These are phyloP conservation scores for Gardenia jasminoides DNA, from an alignment of 257 asterid genomes.

Conservation along the genomic window DNA sequence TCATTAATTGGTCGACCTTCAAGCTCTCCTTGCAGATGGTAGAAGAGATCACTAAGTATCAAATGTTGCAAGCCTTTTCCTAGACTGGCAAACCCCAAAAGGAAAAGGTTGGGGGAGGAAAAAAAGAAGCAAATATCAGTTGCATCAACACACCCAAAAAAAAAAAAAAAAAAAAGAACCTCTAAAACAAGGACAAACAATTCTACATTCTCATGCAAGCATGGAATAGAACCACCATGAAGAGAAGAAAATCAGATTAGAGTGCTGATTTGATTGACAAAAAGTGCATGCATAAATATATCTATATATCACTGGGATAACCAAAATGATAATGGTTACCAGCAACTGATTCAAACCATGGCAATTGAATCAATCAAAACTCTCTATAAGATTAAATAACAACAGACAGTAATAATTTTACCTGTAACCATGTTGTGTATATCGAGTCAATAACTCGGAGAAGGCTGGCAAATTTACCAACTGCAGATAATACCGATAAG, in stretches of 20 bases:
- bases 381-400: conserved; percentile 2
- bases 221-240: background rate
- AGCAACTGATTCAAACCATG: background rate
- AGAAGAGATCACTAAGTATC: conserved; percentile 73
- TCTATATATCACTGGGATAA: background rate
- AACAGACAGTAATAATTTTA: conserved; percentile 24
- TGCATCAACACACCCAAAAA: background rate
- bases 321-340: background rate
- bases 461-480: conserved; percentile 71
- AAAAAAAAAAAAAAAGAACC: background rate
- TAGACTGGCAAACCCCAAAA: conserved; percentile 49
- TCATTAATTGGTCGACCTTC: conserved; percentile 81
- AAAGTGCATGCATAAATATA: background rate
- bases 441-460: conserved; percentile 60
- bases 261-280: background rate
- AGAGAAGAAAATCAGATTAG: background rate
- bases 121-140: conserved; percentile 7
- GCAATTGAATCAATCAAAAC: background rate
- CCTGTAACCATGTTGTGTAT: conserved; percentile 80
- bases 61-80: conserved; percentile 66
- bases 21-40: conserved; percentile 91
- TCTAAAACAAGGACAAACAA: background rate
- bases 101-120: no score
- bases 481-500: conserved; percentile 38
- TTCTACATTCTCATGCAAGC: background rate